phyloP scores from a whole-genome alignment of 2,329 filamentous ascomycete species.

The Chrysosporium keratinophilum region DNA sequence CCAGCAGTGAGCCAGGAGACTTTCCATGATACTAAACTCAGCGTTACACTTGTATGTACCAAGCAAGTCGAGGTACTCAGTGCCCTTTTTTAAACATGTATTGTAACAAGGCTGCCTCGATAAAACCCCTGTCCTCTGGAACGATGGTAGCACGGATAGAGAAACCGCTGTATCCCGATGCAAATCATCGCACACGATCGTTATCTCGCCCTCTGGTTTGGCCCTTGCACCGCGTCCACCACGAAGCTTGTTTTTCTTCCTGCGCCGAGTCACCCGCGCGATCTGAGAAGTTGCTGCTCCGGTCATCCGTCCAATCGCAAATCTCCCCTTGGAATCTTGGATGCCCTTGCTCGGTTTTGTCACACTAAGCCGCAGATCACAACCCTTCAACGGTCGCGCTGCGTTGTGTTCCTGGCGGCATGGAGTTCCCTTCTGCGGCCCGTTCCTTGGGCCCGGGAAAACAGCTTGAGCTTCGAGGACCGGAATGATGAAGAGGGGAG shows the following conservation, averaged over 20 bases:
- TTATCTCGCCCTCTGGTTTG: background rate
- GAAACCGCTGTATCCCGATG: no score
- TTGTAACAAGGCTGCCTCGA: no score
- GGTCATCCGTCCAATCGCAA: background rate
- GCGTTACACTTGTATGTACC: no score
- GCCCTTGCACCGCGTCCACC: background rate
- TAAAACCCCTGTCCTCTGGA: no score
- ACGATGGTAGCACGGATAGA: no score
- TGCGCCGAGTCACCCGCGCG: no score
- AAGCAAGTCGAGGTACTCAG: no score
- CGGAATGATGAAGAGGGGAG: background rate
- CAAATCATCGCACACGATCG: no score
- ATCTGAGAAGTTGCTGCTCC: background rate
- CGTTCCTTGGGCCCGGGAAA: background rate
- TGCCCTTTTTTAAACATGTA: no score
- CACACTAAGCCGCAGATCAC: conserved; percentile 1
- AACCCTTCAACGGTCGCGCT: background rate
- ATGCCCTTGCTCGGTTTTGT: background rate
- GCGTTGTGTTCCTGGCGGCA: background rate
- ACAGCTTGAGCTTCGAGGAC: background rate
- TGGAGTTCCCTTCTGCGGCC: background rate
- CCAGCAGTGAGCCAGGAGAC: no score
- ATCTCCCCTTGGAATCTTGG: background rate
- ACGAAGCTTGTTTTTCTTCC: background rate
- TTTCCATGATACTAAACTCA: no score